Conservation (phyloP, 2,329 filamentous ascomycete species). For the Diaporthe humulicola region DNA sequence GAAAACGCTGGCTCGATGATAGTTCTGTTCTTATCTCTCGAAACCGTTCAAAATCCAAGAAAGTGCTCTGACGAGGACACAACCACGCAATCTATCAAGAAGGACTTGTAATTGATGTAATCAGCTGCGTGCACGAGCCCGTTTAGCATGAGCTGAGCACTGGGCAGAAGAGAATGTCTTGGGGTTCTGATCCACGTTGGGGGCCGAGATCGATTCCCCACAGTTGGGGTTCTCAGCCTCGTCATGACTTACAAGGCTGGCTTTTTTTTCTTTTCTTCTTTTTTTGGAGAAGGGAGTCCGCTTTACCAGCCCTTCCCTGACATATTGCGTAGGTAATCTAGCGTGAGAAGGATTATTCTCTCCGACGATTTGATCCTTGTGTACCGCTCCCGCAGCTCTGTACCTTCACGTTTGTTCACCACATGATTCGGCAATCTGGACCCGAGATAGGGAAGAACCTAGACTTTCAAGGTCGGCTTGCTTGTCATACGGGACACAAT, state of each 20-base stretch:
- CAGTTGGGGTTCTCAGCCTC: background rate
- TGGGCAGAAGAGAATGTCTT: background rate
- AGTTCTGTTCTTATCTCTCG: too few species aligned
- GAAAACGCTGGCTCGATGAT: too few species aligned
- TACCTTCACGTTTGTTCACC: background rate
- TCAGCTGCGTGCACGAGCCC: background rate
- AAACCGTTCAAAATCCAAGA: too few species aligned
- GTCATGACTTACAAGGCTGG: conserved; percentile 18
- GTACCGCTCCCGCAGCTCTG: background rate
- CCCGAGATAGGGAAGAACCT: background rate
- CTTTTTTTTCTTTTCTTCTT: too few species aligned
- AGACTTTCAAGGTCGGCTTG: background rate
- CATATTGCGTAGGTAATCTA: background rate
- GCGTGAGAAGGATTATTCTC: background rate
- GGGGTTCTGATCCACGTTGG: background rate
- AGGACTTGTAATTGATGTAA: background rate
- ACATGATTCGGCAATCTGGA: background rate
- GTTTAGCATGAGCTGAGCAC: background rate
- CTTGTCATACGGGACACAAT: background rate
- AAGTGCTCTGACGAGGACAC: background rate
- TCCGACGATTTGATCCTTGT: background rate
- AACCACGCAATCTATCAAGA: background rate
- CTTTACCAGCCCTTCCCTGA: background rate
- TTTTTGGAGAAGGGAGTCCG: background rate
- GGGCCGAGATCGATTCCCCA: background rate